Evolutionary conservation across 805 yeast genomes (phyloP).

Genomic region (Candida sonorensis): DNA sequence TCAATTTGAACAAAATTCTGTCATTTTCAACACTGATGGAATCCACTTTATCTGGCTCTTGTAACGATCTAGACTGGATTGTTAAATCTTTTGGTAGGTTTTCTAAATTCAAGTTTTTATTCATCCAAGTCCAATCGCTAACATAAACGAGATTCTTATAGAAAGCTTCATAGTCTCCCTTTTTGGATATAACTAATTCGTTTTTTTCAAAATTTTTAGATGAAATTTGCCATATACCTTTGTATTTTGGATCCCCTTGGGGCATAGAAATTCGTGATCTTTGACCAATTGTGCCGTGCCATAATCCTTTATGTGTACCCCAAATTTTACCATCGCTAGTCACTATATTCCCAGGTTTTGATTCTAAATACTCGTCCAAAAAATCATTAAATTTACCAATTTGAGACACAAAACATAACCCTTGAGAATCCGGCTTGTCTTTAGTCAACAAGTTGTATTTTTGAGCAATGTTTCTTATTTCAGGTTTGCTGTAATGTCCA

Average conservation of each 20-base stretch:
- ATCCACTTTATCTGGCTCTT: slow-evolving; percentile 34
- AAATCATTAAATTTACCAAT: slow-evolving; percentile 61
- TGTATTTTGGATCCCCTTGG: slow-evolving; percentile 69
- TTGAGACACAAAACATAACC: slow-evolving; percentile 82
- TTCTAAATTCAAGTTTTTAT: slow-evolving; percentile 7
- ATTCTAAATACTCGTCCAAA: slow-evolving; percentile 63
- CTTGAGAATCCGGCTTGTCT: slow-evolving; percentile 87
- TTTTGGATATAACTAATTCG: slow-evolving; percentile 73
- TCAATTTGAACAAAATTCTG: slow-evolving; percentile 32
- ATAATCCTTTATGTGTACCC: slow-evolving; percentile 80
- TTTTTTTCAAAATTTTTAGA: slow-evolving; percentile 60
- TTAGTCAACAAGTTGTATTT: slow-evolving; percentile 51
- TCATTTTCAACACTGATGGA: slow-evolving; percentile 4
- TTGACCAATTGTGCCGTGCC: slow-evolving; percentile 97
- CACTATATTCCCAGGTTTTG: slow-evolving; percentile 73
- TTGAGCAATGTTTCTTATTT: slow-evolving; percentile 64
- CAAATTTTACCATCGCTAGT: slow-evolving; percentile 67
- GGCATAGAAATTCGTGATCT: slow-evolving; percentile 76
- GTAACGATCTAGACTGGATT: slow-evolving; percentile 72
- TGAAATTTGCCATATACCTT: slow-evolving; percentile 84
- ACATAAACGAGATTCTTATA: slow-evolving; percentile 38
- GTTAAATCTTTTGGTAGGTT: slow-evolving; percentile 24
- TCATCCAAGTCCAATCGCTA: slow-evolving; percentile 45
- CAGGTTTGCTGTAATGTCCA: slow-evolving; percentile 70
- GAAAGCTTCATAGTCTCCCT: slow-evolving; percentile 52